phyloP scores from a whole-genome alignment of 106 monocot genomes.

The Gastrodia elata region DNA sequence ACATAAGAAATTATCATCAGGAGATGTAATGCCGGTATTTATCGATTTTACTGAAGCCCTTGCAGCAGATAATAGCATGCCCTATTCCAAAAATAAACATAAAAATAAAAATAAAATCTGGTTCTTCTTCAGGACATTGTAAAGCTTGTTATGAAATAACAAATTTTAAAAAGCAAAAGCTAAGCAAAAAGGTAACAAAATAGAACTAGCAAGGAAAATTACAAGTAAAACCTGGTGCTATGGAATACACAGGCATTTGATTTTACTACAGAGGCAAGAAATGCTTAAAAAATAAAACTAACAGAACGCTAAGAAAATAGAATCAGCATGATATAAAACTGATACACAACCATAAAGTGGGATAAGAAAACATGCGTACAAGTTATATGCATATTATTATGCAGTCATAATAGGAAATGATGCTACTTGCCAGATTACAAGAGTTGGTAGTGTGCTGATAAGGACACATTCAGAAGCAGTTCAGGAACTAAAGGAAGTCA shows the following conservation, averaged over 20 bases:
- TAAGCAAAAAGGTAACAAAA: neutral
- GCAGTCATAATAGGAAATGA: too few species aligned
- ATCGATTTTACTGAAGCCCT: slow-evolving; percentile 15
- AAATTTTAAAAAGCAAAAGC: neutral
- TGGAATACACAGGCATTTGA: neutral
- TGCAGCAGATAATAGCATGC: slow-evolving; percentile 22
- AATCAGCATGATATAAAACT: neutral
- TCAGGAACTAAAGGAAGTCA: too few species aligned
- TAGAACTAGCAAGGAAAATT: neutral
- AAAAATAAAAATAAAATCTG: too few species aligned
- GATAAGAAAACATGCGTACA: neutral
- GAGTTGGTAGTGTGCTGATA: too few species aligned
- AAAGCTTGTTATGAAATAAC: neutral
- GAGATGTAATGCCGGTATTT: neutral
- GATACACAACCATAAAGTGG: neutral
- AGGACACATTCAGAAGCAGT: too few species aligned
- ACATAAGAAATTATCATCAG: slow-evolving; percentile 2
- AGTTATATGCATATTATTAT: neutral
- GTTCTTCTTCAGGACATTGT: neutral
- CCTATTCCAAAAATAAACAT: slow-evolving; percentile 13
- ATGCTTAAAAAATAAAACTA: neutral
- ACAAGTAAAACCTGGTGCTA: neutral
- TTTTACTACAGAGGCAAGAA: neutral
- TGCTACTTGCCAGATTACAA: too few species aligned
- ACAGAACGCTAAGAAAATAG: neutral